These are phyloP conservation scores for Picochlorum sp. DNA, from an alignment of 139 green algal species.

Conservation along the genomic window DNA sequence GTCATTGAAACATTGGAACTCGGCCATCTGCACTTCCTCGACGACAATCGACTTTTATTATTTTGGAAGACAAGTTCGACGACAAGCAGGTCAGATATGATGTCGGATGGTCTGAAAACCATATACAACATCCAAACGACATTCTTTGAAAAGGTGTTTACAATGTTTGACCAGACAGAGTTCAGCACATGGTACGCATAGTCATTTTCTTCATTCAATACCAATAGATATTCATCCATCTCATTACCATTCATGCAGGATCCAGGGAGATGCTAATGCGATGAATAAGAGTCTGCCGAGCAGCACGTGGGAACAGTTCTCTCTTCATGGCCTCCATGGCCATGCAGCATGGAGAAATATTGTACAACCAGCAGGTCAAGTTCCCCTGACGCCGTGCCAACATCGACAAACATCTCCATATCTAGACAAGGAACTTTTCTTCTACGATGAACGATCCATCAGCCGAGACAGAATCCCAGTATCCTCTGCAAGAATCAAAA, in stretches of 20 bases:
- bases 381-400: slow-evolving; percentile 10
- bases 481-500: not conserved
- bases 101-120: not conserved
- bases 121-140: slow-evolving; percentile 7
- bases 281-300: too few species aligned
- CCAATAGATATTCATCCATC: too few species aligned
- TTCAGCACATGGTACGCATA: too few species aligned
- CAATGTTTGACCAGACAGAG: not conserved
- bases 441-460: slow-evolving; percentile 7
- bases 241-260: too few species aligned
- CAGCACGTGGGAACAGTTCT: slow-evolving; percentile 17
- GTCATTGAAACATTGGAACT: slow-evolving; percentile 1
- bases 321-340: slow-evolving; percentile 1
- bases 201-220: too few species aligned
- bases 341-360: not conserved
- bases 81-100: not conserved
- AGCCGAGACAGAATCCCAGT: not conserved
- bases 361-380: not conserved
- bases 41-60: not conserved
- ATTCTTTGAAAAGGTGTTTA: slow-evolving; percentile 1
- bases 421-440: slow-evolving; percentile 14
- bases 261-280: too few species aligned
- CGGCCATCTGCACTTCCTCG: not conserved
- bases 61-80: not conserved
- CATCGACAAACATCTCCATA: slow-evolving; percentile 21